Conservation (phyloP, 2,329 filamentous ascomycete genomes). For the Annulohypoxylon truncatum region DNA sequence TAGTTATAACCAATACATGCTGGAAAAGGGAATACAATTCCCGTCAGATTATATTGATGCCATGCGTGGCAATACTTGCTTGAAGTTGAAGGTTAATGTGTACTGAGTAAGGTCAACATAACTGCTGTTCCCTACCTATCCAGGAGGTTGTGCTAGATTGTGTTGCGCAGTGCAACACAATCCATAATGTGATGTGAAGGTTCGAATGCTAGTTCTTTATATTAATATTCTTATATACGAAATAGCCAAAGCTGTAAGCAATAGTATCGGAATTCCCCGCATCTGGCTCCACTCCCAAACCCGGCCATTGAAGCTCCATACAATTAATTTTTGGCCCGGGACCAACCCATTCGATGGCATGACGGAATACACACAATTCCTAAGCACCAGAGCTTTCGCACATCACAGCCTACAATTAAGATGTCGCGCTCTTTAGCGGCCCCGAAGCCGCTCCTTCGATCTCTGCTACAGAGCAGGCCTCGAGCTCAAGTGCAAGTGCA, state of each 20-base stretch:
- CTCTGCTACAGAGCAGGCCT: constrained; percentile 27
- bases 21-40: constrained; percentile 25
- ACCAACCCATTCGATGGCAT: background rate
- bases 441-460: constrained; percentile 42
- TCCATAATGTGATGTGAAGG: background rate
- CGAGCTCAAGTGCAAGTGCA: constrained; percentile 16
- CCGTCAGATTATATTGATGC: constrained; percentile 7
- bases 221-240: background rate
- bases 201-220: background rate
- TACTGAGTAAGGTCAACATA: constrained; percentile 13
- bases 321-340: constrained; percentile 24
- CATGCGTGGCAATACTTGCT: constrained; percentile 14
- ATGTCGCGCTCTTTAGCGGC: constrained; percentile 44
- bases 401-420: constrained; percentile 5
- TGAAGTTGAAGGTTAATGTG: background rate
- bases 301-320: constrained; percentile 31
- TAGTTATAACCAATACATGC: constrained; percentile 32
- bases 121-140: background rate
- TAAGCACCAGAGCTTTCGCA: background rate
- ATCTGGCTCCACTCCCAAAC: background rate
- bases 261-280: constrained; percentile 22
- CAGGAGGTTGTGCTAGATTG: too few species aligned
- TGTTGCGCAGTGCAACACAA: background rate
- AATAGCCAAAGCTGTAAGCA: constrained; percentile 36
- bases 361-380: background rate